phyloP scores from a whole-genome alignment of 345 rosid genomes.

The Anastatica hierochuntica region DNA sequence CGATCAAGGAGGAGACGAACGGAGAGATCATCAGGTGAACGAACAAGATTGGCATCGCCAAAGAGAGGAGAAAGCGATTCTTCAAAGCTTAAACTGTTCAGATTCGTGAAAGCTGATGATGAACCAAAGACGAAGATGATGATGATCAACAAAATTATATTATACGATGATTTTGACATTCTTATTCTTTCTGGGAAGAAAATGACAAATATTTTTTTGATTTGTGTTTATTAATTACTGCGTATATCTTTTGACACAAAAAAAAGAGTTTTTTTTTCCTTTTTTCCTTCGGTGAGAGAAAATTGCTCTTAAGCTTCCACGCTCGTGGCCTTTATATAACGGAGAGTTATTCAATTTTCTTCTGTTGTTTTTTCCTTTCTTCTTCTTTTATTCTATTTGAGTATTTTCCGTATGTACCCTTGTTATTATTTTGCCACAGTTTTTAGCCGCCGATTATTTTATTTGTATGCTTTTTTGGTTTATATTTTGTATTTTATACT shows the following conservation, averaged over 20 bases:
- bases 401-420: too few relatives aligned
- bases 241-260: constrained; percentile 11
- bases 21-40: constrained; percentile 58
- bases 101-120: constrained; percentile 37
- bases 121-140: constrained; percentile 5
- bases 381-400: too few relatives aligned
- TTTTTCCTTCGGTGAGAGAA: too few relatives aligned
- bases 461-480: too few relatives aligned
- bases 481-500: too few relatives aligned
- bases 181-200: background rate
- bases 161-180: too few relatives aligned
- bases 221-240: background rate
- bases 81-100: constrained; percentile 57
- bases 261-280: background rate
- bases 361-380: background rate
- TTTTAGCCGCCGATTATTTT: too few relatives aligned
- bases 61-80: constrained; percentile 78
- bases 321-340: constrained; percentile 19
- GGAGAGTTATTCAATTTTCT: constrained; percentile 2
- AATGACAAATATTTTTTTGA: background rate
- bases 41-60: constrained; percentile 69
- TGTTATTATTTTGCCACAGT: too few relatives aligned
- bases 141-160: background rate
- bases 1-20: constrained; percentile 87
- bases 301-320: constrained; percentile 22